These are phyloP conservation scores for Talaromyces ruber DNA, from an alignment of 495 filamentous ascomycete genomes.

Conservation along the genomic window DNA sequence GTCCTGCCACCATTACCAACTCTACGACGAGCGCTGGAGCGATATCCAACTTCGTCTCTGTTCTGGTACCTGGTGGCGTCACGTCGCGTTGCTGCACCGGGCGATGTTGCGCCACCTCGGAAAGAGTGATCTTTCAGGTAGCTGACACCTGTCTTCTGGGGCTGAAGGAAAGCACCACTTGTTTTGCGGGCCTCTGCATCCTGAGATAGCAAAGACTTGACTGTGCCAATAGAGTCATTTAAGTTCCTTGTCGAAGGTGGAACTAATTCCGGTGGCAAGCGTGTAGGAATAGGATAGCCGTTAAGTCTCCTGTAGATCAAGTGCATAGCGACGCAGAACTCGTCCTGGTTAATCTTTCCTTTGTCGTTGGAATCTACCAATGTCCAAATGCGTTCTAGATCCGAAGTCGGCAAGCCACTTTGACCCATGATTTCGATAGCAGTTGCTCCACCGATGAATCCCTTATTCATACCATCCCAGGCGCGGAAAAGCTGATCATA, in stretches of 20 bases:
- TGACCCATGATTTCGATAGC: constrained; percentile 97
- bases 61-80: constrained; percentile 97
- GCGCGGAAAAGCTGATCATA: constrained; percentile 94
- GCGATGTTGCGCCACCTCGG: constrained; percentile 42
- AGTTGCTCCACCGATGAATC: constrained; percentile 85
- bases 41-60: constrained; percentile 83
- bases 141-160: constrained; percentile 94
- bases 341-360: constrained; percentile 90
- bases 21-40: constrained; percentile 85
- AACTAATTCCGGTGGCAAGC: constrained; percentile 85
- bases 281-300: constrained; percentile 87
- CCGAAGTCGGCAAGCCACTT: constrained; percentile 81
- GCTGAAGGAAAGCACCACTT: constrained; percentile 76
- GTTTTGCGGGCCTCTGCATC: constrained; percentile 82
- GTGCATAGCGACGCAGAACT: constrained; percentile 99
- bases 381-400: constrained; percentile 92
- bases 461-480: constrained; percentile 94
- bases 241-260: constrained; percentile 94
- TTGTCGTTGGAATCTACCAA: constrained; percentile 88
- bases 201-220: constrained; percentile 85
- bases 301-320: constrained; percentile 96
- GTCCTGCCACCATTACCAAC: constrained; percentile 65
- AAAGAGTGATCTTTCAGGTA: constrained; percentile 97
- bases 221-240: constrained; percentile 81
- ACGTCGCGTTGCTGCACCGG: constrained; percentile 51